Evolutionary conservation across 805 yeast species (phyloP).

Genomic region (Wickerhamomyces xylosicus): DNA sequence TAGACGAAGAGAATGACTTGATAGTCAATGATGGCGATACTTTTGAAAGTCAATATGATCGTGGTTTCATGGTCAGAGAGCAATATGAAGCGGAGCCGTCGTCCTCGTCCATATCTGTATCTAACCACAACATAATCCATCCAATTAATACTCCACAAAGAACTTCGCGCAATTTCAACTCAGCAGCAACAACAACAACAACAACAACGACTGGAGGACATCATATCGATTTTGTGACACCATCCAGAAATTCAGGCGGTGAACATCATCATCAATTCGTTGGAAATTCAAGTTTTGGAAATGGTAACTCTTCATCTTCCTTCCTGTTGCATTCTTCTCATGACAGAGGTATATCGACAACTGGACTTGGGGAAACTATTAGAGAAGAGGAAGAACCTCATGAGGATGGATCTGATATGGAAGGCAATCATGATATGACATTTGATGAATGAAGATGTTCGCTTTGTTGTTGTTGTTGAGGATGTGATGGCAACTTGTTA

Average conservation of each 20-base stretch:
- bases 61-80: constrained; percentile 17
- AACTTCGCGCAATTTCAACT: neutral
- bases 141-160: neutral
- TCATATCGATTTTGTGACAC: neutral
- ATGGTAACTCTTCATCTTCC: neutral
- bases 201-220: too few relatives aligned
- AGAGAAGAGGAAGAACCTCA: neutral
- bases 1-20: constrained; percentile 22
- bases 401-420: neutral
- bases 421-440: neutral
- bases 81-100: constrained; percentile 12
- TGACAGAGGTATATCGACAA: neutral
- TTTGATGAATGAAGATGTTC: neutral
- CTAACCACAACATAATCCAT: neutral
- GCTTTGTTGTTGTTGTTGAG: too few relatives aligned
- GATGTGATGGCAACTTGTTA: too few relatives aligned
- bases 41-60: constrained; percentile 17
- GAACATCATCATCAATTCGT: neutral
- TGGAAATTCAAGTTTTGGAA: neutral
- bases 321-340: too few relatives aligned
- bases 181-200: too few relatives aligned
- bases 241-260: neutral
- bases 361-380: neutral
- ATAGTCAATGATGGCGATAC: constrained; percentile 10
- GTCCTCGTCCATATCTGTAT: neutral